A percentile compares a stretch with the other conserved stretches of the same genome.
Conservation (phyloP, 208 protist species). For the Borovskyia barvae region DNA sequence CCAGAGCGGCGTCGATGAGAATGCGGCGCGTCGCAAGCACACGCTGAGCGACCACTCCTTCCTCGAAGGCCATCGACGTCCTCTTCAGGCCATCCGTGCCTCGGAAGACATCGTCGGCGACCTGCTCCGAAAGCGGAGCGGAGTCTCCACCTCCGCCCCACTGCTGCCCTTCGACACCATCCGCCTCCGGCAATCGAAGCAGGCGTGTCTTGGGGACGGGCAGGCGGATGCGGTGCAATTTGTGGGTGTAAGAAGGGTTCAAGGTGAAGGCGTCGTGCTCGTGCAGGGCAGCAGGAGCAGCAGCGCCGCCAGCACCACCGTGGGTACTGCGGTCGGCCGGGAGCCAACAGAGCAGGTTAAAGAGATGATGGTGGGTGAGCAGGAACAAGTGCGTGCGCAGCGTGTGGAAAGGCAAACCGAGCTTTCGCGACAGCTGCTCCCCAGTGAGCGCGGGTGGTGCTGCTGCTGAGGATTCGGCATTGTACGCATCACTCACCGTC, state of each 20-base stretch:
- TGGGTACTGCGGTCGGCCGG: neutral
- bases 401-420: slow-evolving; percentile 22
- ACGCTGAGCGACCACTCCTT: slow-evolving; percentile 13
- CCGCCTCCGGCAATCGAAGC: slow-evolving; percentile 12
- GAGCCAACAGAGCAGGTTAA: slow-evolving; percentile 14
- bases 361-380: slow-evolving; percentile 27
- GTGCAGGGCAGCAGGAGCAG: slow-evolving; percentile 14
- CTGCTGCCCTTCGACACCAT: too few species aligned
- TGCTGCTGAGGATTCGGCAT: neutral
- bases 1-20: slow-evolving; percentile 60
- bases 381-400: slow-evolving; percentile 23
- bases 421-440: slow-evolving; percentile 6
- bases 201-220: slow-evolving; percentile 26
- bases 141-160: too few species aligned
- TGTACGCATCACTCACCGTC: slow-evolving; percentile 45
- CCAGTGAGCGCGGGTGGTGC: slow-evolving; percentile 15
- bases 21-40: slow-evolving; percentile 35
- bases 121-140: too few species aligned
- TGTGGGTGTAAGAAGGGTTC: slow-evolving; percentile 54
- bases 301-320: neutral
- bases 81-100: neutral
- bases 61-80: slow-evolving; percentile 8
- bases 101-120: too few species aligned
- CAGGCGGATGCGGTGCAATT: slow-evolving; percentile 49
- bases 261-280: slow-evolving; percentile 45